A percentile compares a stretch with the other conserved stretches of the same genome.
phyloP scores from a whole-genome alignment of 768 basidiomycete species.

The Lactifluus pinguis region DNA sequence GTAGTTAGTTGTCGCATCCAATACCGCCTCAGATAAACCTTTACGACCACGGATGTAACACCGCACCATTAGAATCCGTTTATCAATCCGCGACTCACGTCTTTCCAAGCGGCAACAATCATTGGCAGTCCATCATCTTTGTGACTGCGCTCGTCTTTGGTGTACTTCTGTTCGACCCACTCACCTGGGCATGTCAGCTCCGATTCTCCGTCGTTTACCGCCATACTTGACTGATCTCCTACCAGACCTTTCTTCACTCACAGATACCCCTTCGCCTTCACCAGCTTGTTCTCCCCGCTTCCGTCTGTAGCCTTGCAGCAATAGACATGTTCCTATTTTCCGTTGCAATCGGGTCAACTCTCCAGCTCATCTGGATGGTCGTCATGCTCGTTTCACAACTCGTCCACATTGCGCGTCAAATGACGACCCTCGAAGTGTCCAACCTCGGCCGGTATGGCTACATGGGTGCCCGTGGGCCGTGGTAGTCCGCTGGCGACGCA shows the following conservation, averaged over 20 bases:
- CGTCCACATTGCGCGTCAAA: slow-evolving; percentile 89
- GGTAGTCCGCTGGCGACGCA: slow-evolving; percentile 63
- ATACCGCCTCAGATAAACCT: too few species aligned
- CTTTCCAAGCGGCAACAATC: slow-evolving; percentile 65
- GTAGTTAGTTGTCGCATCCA: too few species aligned
- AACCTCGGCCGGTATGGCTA: slow-evolving; percentile 94
- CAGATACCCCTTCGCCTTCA: slow-evolving; percentile 34
- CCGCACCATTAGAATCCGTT: background rate
- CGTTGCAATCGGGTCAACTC: slow-evolving; percentile 75
- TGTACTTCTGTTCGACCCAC: slow-evolving; percentile 72
- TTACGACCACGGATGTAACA: slow-evolving; percentile 1
- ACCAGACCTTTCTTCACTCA: slow-evolving; percentile 47
- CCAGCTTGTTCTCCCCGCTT: slow-evolving; percentile 56
- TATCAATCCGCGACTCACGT: slow-evolving; percentile 1
- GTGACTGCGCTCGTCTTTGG: slow-evolving; percentile 78
- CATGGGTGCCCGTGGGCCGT: slow-evolving; percentile 91
- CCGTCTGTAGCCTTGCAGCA: slow-evolving; percentile 62
- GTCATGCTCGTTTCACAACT: slow-evolving; percentile 79
- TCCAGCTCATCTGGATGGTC: slow-evolving; percentile 92
- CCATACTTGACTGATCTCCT: background rate
- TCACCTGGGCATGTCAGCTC: slow-evolving; percentile 63
- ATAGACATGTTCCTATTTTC: slow-evolving; percentile 79
- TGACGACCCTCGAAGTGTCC: slow-evolving; percentile 93
- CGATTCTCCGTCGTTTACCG: background rate
- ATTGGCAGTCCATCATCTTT: slow-evolving; percentile 91